Evolutionary conservation across 495 filamentous ascomycete genomes (phyloP), one percentile per base, ranked within the genome.

Genomic region (Trichoderma orchidacearum): DNA sequence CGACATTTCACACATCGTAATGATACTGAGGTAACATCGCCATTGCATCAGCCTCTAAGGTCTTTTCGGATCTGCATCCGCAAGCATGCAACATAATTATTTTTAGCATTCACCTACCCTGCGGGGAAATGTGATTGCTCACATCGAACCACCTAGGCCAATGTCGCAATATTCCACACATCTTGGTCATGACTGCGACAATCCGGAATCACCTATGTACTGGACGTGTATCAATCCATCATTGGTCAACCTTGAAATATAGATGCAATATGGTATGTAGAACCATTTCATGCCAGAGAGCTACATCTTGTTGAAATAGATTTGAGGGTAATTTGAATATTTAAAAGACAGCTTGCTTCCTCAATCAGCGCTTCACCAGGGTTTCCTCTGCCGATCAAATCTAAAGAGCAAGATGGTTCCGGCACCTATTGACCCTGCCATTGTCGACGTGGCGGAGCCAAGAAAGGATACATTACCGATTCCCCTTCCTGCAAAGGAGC

Each of bases 401-500:
- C 4, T 25, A 23, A 35, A 9, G 12, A 36, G 18, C 17, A 67
- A 17, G 18, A 74, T 74, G 70, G 72, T 67, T 6, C 70, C 72
- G 2, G 60, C 65, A 56, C 73, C 83, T 13, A 85, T 85, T 59
- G 70, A 78, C 56, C 68, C 80, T 3, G 68, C 75, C 38, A 85
- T 87, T 45, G 70, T 74, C 51, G 82, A 87, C 61, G 75, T 80
- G 12, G 76, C 74, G 5, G 63, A 75, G 38, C 85, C 77, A 12
- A 76, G 70, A 54, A 88, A 85, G 64, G 80, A 86, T 56, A 82
- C 72, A 0, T 73, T 86, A 0, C 70, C 67, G 5, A 71, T 88
- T 17, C 83, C 84, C 9, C 66, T 66, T 15, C 57, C 75, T 11
- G 71, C 81, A 1, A 72, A 76, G 18, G 68, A 70, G 34, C 77